Evolutionary conservation across 2,329 filamentous ascomycete species (phyloP), one percentile per base, ranked within the genome.

Genomic region (Sporothrix luriei): DNA sequence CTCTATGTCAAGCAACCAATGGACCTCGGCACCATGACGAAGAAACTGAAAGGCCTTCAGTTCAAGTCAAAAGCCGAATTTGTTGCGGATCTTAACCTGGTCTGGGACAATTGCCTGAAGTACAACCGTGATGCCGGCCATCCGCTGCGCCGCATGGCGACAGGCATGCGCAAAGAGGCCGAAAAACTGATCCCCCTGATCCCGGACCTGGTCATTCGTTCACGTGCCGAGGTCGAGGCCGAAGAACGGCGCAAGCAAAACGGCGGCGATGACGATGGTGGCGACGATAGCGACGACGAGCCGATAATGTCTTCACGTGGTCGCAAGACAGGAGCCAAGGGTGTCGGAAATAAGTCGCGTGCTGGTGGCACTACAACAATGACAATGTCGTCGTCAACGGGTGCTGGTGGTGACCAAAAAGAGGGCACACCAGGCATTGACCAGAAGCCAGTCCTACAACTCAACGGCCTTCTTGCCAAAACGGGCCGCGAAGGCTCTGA

Each of bases 251-350:
- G 93, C 72, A 91, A 95, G 77, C 92, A 96, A 75, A 92, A 94
- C 72, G 93, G 95, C 66, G 90, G 90, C 59, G 91, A 93, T 71
- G 88, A 92, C 73, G 93, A 94, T 74, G 91, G 85, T 51, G 92
- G 87, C 38, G 94, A 97, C 71, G 94, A 97, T 78, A 97, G 93
- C 74, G 94, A 98, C 76, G 94, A 98, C 77, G 94, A 97, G 79
- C 95, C 95, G 10, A 98, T 99, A 76, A 98, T 98, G 92, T 95
- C 95, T 70, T 97, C 94, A 65, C 88, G 95, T 73, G 95, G 95
- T 68, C 90, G 95, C 57, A 97, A 94, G 78, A 92, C 93, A 19
- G 91, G 87, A 40, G 91, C 92, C 74, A 94, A 91, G 77, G 90
- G 93, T 26, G 71, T 72, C 13, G 88, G 89, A 72, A 94, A 90